These are phyloP conservation scores for Cladosporium sp. DNA, from an alignment of 2,329 filamentous ascomycete species.

Conservation along the genomic window DNA sequence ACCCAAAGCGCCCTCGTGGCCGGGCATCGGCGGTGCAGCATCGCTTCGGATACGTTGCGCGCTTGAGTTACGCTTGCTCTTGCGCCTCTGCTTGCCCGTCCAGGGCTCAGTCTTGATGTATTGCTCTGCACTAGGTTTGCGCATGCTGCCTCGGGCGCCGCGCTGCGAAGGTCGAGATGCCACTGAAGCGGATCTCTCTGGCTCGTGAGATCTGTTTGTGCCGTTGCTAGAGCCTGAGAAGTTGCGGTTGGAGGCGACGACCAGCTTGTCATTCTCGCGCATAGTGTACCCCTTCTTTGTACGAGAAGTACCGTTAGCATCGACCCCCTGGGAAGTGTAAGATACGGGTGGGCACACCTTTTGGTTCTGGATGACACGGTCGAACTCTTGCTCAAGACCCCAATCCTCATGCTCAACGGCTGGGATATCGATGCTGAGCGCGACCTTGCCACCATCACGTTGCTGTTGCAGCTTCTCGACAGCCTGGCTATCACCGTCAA, in stretches of 20 bases:
- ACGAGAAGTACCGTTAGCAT: constrained; percentile 44
- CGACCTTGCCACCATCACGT: constrained; percentile 18
- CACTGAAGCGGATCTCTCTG: background rate
- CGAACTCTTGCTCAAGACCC: constrained; percentile 87
- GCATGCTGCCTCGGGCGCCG: constrained; percentile 65
- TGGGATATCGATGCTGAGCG: constrained; percentile 64
- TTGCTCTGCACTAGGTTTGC: constrained; percentile 72
- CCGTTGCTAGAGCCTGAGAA: constrained; percentile 38
- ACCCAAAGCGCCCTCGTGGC: constrained; percentile 69
- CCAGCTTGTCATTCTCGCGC: constrained; percentile 96
- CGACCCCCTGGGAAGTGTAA: constrained; percentile 20
- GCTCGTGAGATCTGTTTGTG: constrained; percentile 43
- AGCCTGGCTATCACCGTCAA: constrained; percentile 16
- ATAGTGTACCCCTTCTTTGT: constrained; percentile 96
- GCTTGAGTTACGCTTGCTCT: constrained; percentile 56
- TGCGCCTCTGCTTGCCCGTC: constrained; percentile 74
- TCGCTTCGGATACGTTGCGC: constrained; percentile 47
- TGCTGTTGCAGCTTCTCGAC: constrained; percentile 15
- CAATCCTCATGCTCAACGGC: constrained; percentile 60
- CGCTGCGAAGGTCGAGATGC: constrained; percentile 30
- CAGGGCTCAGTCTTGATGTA: constrained; percentile 97
- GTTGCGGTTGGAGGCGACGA: constrained; percentile 73
- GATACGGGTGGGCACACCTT: constrained; percentile 63
- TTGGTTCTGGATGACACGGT: constrained; percentile 91
- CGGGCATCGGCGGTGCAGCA: constrained; percentile 76